A percentile compares a stretch with the other conserved stretches of the same genome.
Conservation (phyloP, 106 monocot species). For the Platanthera guangdongensis region DNA sequence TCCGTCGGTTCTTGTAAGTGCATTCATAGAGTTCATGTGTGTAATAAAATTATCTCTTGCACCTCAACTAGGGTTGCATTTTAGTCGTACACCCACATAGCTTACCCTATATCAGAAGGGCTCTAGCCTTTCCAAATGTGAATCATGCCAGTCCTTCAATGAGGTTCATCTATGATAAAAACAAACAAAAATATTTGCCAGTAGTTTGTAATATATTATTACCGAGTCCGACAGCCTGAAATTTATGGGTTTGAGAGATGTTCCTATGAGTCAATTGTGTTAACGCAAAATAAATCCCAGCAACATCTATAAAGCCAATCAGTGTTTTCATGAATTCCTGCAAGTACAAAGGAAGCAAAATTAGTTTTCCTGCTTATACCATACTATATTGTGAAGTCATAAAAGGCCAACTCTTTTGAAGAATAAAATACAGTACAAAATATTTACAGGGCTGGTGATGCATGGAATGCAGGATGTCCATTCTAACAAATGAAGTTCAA, state of each 20-base stretch:
- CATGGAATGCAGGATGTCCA: not conserved
- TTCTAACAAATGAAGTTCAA: not conserved
- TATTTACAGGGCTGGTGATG: not conserved
- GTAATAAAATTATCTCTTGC: too few relatives aligned
- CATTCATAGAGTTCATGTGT: too few relatives aligned
- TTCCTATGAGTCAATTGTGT: slow-evolving; percentile 95
- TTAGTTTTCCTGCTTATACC: not conserved
- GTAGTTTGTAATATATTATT: slow-evolving; percentile 1
- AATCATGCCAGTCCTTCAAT: too few relatives aligned
- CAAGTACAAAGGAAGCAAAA: not conserved
- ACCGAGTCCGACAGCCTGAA: slow-evolving; percentile 98
- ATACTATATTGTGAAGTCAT: not conserved
- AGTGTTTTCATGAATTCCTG: slow-evolving; percentile 83
- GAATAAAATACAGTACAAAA: not conserved
- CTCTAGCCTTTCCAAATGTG: too few relatives aligned
- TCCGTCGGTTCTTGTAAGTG: too few relatives aligned
- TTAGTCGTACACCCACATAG: too few relatives aligned
- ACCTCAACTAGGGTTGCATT: too few relatives aligned
- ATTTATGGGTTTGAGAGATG: slow-evolving; percentile 96
- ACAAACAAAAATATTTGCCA: too few relatives aligned
- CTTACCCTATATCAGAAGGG: too few relatives aligned
- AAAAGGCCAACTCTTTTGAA: not conserved
- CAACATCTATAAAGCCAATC: slow-evolving; percentile 87
- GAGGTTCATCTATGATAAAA: too few relatives aligned
- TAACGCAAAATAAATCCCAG: slow-evolving; percentile 92